Evolutionary conservation across 83 land plant species (phyloP), one percentile per base, ranked within the genome.

Genomic region (Isoetes engelmannii): DNA sequence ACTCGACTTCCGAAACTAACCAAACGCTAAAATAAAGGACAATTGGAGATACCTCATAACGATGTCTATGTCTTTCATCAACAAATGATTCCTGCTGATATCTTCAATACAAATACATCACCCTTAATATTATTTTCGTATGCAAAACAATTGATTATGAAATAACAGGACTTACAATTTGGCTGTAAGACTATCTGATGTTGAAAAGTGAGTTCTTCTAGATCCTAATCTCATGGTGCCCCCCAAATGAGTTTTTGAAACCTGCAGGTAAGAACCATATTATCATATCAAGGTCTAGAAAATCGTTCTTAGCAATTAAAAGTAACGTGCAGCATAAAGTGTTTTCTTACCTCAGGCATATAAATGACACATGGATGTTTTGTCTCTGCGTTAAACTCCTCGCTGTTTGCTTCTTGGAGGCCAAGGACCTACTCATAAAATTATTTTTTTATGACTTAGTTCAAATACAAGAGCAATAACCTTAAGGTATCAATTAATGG

Each of bases 141-240:
- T n/a, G 15, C 15, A 51, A 51, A 51, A 10, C 0, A 51, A 10
- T 1, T 51, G 54, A 51, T 10, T n/a, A 51, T 51, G 54, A 51
- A 51, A 51, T 48, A 19, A 56, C 44, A 18, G 41, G 48, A 46
- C 86, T 77, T 73, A 90, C 96, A 93, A 58, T 69, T 87, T 90
- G 15, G 87, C 84, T 48, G 90, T 82, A 47, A 84, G 75, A 77
- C 88, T 78, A 72, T 88, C 86, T 53, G 69, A 17, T 57, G 74
- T 83, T 21, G 81, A 81, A 58, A 94, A 86, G 53, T 75, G 77
- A 64, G 99, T 94, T 80, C 82, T 89, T 71, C 99, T 86, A 48
- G 90, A 81, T 48, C 99, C 99, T 59, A 94, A 87, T 21, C 99
- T 81, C 99, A 94, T 90, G 41, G 99, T 94, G 13, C 88, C 98